Base-by-base conservation (phyloP, 2,329 filamentous ascomycete species). In the Nothopassalora personata region DNA sequence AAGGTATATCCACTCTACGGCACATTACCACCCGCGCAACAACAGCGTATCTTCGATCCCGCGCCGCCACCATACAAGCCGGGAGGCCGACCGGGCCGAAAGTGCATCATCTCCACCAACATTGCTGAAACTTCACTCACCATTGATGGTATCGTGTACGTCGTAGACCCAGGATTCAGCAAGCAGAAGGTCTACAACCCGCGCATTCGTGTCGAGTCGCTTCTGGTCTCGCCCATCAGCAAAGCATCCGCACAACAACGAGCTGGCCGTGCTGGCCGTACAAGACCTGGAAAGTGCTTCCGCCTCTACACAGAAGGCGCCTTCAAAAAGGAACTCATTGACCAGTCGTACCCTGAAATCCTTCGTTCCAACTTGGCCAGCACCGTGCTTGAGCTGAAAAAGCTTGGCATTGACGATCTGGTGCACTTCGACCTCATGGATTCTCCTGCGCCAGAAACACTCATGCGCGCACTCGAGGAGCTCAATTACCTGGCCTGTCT, bases 181-280 rank as follows among this genome's bases (percentile, higher is more conserved):
- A 99, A 99, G 79, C 94, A 99, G 72, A 99, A 97, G 77, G 94
- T 97, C 63, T 99, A 97, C 81, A 97, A 99, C 75, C 93, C 94
- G 23, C 87, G 94, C 61, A 95, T 96, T 68, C 87, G 94, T 74
- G 92, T 99, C 64, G 94, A 99, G 77, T 97, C 94, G 0, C 83
- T 99, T 7, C 81, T 99, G n/a, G 93, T 99, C 5, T 97, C 94
- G 3, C 92, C 94, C 23, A 97, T 99, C 67, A 97, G 92, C 60
- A 97, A 97, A 75, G 94, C 94, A 27, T 97, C 94, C 1, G 94
- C 95, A 9, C 91, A 97, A 74, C 94, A 99, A 77, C 84, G 95
- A 74, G 95, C 95, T 64, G 95, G 95, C 88, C 93, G 94, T 91
- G 94, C 94, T 13, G 94, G 95, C 82, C 93, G 94, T 88, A 99